phyloP scores from a whole-genome alignment of 768 basidiomycete genomes.

The Neoboletus magnificus region DNA sequence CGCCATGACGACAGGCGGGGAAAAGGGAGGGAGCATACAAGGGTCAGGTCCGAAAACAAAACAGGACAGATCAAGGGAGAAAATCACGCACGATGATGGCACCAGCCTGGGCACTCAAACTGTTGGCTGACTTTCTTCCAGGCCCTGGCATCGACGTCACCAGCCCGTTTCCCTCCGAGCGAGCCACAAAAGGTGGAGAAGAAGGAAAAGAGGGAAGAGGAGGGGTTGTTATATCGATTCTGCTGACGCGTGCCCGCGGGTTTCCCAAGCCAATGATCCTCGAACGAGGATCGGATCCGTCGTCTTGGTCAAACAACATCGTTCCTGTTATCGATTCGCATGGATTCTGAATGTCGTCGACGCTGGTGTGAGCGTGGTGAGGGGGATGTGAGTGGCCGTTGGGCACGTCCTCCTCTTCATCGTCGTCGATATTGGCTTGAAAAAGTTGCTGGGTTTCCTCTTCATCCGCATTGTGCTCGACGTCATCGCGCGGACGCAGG shows the following conservation, averaged over 20 bases:
- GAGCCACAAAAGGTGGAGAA: slow-evolving; percentile 8
- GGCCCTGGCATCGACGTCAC: slow-evolving; percentile 13
- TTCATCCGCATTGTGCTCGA: slow-evolving; percentile 20
- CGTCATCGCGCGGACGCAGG: slow-evolving; percentile 8
- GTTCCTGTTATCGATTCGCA: not conserved
- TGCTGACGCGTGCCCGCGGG: slow-evolving; percentile 47
- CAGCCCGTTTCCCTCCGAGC: slow-evolving; percentile 16
- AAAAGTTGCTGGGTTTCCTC: slow-evolving; percentile 28
- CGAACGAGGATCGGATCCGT: slow-evolving; percentile 13
- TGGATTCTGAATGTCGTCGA: not conserved
- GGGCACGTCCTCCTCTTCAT: slow-evolving; percentile 11
- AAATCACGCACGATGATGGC: slow-evolving; percentile 66
- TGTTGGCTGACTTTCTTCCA: slow-evolving; percentile 17
- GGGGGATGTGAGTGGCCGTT: not conserved
- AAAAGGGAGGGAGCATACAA: not conserved
- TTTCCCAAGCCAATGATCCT: slow-evolving; percentile 38
- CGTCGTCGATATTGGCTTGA: slow-evolving; percentile 21
- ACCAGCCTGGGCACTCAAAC: slow-evolving; percentile 80
- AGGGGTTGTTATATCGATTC: slow-evolving; percentile 36
- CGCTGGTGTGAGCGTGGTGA: too few species aligned
- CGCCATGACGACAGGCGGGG: not conserved
- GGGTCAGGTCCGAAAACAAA: not conserved
- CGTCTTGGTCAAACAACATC: slow-evolving; percentile 6
- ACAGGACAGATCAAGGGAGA: not conserved
- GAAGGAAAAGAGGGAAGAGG: not conserved